phyloP scores from a whole-genome alignment of 1,284 basidiomycete species.

The Cerioporus squamosus region DNA sequence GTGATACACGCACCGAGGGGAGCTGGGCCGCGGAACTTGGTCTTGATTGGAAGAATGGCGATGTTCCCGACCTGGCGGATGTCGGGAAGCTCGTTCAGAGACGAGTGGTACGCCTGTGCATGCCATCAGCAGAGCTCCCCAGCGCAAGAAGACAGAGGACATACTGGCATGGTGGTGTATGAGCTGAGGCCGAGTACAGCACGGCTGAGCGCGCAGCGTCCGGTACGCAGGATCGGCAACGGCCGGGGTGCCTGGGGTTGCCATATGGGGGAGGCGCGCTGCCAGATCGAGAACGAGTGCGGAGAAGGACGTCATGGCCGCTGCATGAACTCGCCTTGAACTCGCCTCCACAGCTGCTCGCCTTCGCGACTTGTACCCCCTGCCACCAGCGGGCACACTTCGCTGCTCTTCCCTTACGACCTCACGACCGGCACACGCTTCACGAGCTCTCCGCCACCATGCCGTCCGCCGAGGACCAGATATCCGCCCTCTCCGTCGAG shows the following conservation, averaged over 20 bases:
- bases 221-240: conserved; percentile 8
- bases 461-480: conserved; percentile 46
- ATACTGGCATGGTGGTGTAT: conserved; percentile 58
- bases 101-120: conserved; percentile 91
- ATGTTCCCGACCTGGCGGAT: conserved; percentile 89
- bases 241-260: conserved; percentile 1
- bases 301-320: conserved; percentile 13
- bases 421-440: background rate
- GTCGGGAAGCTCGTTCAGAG: conserved; percentile 88
- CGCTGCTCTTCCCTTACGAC: too few relatives aligned
- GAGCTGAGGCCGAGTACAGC: background rate
- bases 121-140: background rate
- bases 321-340: background rate
- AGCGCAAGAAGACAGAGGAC: conserved; percentile 27
- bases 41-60: conserved; percentile 89
- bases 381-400: background rate
- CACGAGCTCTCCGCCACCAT: background rate
- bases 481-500: conserved; percentile 49
- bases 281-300: conserved; percentile 6
- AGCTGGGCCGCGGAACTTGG: conserved; percentile 91
- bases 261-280: conserved; percentile 7
- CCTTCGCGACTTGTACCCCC: background rate
- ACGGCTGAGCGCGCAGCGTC: background rate
- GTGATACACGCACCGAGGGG: conserved; percentile 65
- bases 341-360: background rate